Evolutionary conservation across 1,284 basidiomycete genomes (phyloP).

Genomic region (Abortiporus biennis): DNA sequence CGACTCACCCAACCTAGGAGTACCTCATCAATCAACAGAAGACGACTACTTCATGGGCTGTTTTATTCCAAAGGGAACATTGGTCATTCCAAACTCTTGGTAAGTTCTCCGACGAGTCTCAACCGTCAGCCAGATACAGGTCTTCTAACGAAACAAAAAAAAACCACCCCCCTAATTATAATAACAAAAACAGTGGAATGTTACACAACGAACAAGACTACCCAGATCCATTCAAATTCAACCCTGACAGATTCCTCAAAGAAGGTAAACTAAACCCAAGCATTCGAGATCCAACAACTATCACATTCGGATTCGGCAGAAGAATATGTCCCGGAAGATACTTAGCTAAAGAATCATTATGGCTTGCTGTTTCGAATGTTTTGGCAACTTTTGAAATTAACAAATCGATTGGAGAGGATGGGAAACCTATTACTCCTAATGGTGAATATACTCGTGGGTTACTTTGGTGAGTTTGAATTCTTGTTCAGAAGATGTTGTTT

Average conservation of each 20-base stretch:
- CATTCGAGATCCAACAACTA: slow-evolving; percentile 2
- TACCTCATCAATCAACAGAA: slow-evolving; percentile 13
- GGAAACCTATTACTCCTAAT: slow-evolving; percentile 8
- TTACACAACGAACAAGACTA: slow-evolving; percentile 18
- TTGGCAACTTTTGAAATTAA: slow-evolving; percentile 14
- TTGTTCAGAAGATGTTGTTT: neutral
- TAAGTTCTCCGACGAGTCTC: slow-evolving; percentile 6
- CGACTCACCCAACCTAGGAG: slow-evolving; percentile 5
- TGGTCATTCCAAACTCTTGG: slow-evolving; percentile 17
- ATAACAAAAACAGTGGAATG: slow-evolving; percentile 13
- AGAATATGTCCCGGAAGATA: slow-evolving; percentile 11
- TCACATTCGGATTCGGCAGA: slow-evolving; percentile 12
- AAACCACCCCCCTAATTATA: neutral
- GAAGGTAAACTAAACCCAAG: slow-evolving; percentile 5
- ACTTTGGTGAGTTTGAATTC: neutral
- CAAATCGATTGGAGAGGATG: slow-evolving; percentile 9
- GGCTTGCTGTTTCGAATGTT: slow-evolving; percentile 12
- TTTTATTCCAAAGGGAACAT: slow-evolving; percentile 16
- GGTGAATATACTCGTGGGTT: neutral
- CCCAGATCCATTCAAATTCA: slow-evolving; percentile 17
- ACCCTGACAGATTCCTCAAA: slow-evolving; percentile 19
- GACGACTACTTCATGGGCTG: slow-evolving; percentile 19
- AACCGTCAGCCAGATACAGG: neutral
- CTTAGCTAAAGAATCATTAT: slow-evolving; percentile 12
- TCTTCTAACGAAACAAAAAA: neutral